Conservation (phyloP, 768 basidiomycete genomes). For the Mycena alexandri region DNA sequence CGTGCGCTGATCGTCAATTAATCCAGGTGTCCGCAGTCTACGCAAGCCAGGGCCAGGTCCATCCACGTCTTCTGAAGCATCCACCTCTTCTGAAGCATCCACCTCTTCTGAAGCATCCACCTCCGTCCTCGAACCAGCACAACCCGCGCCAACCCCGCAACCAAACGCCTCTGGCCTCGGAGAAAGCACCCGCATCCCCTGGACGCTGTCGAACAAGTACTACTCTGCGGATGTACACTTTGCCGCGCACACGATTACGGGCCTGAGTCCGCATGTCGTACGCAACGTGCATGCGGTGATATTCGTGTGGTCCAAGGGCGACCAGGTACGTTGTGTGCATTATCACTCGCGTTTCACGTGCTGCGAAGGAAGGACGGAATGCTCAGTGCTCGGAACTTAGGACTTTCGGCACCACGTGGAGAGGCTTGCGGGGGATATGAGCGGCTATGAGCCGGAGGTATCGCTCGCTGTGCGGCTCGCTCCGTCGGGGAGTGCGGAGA, state of each 20-base stretch:
- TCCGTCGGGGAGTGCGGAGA: slow-evolving; percentile 27
- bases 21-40: slow-evolving; percentile 28
- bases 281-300: slow-evolving; percentile 75
- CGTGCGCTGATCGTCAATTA: slow-evolving; percentile 27
- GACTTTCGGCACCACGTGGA: slow-evolving; percentile 69
- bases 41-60: slow-evolving; percentile 15
- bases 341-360: too few species aligned
- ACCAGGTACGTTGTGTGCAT: slow-evolving; percentile 63
- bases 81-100: not conserved
- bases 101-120: slow-evolving; percentile 19
- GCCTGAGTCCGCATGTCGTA: slow-evolving; percentile 56
- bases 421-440: slow-evolving; percentile 61
- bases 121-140: slow-evolving; percentile 15
- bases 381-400: slow-evolving; percentile 47
- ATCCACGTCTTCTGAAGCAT: slow-evolving; percentile 20
- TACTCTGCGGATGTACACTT: slow-evolving; percentile 85
- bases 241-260: slow-evolving; percentile 60
- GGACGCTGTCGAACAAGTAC: slow-evolving; percentile 86
- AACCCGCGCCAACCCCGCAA: slow-evolving; percentile 1
- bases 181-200: slow-evolving; percentile 61
- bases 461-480: slow-evolving; percentile 74
- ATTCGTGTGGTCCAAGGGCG: slow-evolving; percentile 76
- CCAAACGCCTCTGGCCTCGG: slow-evolving; percentile 35
- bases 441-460: slow-evolving; percentile 75
- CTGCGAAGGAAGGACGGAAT: not conserved